phyloP scores from a whole-genome alignment of 305 asterid species.

The Ilex paraguariensis region DNA sequence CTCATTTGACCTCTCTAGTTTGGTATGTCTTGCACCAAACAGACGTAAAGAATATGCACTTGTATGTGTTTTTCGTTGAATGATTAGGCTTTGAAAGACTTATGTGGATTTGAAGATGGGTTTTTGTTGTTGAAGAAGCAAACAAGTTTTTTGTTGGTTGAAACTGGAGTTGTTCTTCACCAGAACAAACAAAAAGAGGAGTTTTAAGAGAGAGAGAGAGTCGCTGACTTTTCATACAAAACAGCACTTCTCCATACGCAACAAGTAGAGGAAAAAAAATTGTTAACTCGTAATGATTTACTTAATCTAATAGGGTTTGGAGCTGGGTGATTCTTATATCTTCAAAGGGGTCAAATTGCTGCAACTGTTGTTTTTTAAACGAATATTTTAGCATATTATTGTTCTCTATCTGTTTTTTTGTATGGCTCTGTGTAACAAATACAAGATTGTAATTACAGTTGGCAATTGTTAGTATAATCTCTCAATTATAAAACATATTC shows the following conservation, averaged over 20 bases:
- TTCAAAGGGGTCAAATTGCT: conserved; percentile 35
- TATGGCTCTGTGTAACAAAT: conserved; percentile 4
- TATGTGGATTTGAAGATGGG: conserved; percentile 10
- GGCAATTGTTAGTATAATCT: background rate
- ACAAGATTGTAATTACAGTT: too few relatives aligned
- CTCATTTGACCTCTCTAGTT: conserved; percentile 25
- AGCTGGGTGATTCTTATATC: conserved; percentile 20
- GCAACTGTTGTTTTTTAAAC: conserved; percentile 25
- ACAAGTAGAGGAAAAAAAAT: conserved; percentile 23
- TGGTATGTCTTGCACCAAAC: conserved; percentile 21
- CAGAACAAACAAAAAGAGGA: conserved; percentile 17
- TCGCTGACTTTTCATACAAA: conserved; percentile 67
- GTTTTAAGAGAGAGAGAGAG: conserved; percentile 15
- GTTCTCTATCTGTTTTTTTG: conserved; percentile 15
- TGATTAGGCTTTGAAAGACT: conserved; percentile 11
- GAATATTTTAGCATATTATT: conserved; percentile 17
- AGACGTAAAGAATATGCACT: conserved; percentile 35
- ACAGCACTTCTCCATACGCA: conserved; percentile 45
- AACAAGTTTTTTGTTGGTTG: conserved; percentile 6
- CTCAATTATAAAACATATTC: background rate
- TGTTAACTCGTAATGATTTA: conserved; percentile 4
- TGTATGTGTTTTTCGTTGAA: background rate
- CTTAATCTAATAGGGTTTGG: conserved; percentile 25
- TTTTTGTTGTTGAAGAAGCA: conserved; percentile 2
- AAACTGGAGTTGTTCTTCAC: conserved; percentile 9